Base-by-base conservation (phyloP, 1,284 basidiomycete genomes). In the Boletellus sp. region DNA sequence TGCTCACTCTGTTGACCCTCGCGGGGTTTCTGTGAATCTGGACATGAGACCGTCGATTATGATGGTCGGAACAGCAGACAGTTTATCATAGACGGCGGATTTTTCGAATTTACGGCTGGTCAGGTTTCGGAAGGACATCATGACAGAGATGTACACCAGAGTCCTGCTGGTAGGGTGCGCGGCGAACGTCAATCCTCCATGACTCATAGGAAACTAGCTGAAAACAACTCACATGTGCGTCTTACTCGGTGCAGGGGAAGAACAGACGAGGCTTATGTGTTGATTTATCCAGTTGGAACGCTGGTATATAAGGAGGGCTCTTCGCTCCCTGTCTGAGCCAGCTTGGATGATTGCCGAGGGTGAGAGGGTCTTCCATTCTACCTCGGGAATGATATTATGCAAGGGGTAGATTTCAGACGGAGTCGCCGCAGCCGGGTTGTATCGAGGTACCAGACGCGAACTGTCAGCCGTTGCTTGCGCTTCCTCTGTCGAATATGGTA, bases 361-460 rank as follows among this genome's bases (percentile, higher is more conserved):
- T 5, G 80, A 78, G 6, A 91, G 68, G 0, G 83, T 76, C 56
- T 84, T 85, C 74, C 88, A 84, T 67, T 95, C 93, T 16, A 76
- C 73, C 47, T 89, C 81, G 0, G 91, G 82, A 44, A 95, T 85
- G 62, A 96, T 80, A 33, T 78, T 77, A 58, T 86, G 79, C 41
- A 94, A 69, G 11, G 85, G 76, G 70, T 96, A 97, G 15, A 91
- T 80, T 51, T 92, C 83, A 13, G 81, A 76, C 1, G 86, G 82
- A 13, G 81, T 79, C 26, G 72, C 71, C 0, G 93, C 90, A 21
- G 76, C 71, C 11, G 76, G 66, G 58, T 91, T 80, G 64, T 86
- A 86, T 1, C 78, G 75, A 10, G 93, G 93, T 32, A 95, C 85
- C 26, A 86, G 77, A n/a, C 87, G 78, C 44, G 76, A 78, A 54